Conservation (phyloP, 345 rosid genomes). For the Sapria himalayana region DNA sequence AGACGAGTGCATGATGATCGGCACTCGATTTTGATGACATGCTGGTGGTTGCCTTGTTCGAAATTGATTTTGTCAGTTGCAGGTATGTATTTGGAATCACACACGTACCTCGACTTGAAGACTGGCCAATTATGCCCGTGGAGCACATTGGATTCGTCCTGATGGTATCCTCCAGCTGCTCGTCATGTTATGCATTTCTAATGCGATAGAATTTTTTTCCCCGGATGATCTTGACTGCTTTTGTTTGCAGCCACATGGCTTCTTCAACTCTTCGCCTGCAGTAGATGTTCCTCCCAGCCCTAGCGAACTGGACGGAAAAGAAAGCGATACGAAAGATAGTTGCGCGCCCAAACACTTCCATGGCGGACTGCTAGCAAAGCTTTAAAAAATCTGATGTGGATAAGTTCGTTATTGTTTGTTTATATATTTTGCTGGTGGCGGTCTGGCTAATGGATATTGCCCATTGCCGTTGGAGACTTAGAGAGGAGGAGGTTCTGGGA, state of each 20-base stretch:
- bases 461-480: too few species aligned
- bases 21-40: too few species aligned
- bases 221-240: not conserved
- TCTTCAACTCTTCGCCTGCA: slow-evolving; percentile 88
- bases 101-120: slow-evolving; percentile 79
- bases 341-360: slow-evolving; percentile 23
- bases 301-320: slow-evolving; percentile 49
- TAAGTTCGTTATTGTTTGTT: too few species aligned
- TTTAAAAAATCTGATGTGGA: too few species aligned
- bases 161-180: slow-evolving; percentile 22
- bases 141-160: slow-evolving; percentile 71
- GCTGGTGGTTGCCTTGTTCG: too few species aligned
- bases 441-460: too few species aligned
- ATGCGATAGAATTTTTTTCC: not conserved
- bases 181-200: not conserved
- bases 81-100: slow-evolving; percentile 90
- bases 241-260: slow-evolving; percentile 71
- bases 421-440: too few species aligned
- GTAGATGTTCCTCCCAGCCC: slow-evolving; percentile 76
- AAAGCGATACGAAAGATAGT: slow-evolving; percentile 37
- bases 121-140: slow-evolving; percentile 90
- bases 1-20: too few species aligned
- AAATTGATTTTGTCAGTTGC: not conserved
- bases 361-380: slow-evolving; percentile 42
- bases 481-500: too few species aligned